Evolutionary conservation across 2,329 filamentous ascomycete species (phyloP).

Genomic region (Teratosphaeria viscida): DNA sequence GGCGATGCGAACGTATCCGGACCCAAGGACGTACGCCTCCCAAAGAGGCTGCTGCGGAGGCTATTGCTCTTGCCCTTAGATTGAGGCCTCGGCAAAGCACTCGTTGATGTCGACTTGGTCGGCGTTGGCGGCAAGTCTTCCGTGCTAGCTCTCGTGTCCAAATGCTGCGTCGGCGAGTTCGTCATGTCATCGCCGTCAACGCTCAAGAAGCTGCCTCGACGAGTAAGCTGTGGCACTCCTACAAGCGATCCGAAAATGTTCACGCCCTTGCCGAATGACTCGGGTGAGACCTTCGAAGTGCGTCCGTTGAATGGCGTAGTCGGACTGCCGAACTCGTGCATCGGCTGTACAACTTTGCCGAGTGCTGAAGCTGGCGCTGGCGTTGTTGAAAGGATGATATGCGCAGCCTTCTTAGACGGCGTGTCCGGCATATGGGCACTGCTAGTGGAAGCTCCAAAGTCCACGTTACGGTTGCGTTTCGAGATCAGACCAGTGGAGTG

Average conservation of each 20-base stretch:
- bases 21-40: conserved; percentile 35
- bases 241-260: conserved; percentile 52
- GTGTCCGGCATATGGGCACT: conserved; percentile 79
- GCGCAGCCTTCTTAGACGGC: conserved; percentile 84
- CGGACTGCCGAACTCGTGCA: conserved; percentile 67
- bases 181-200: conserved; percentile 66
- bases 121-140: conserved; percentile 90
- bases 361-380: conserved; percentile 46
- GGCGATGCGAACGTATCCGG: conserved; percentile 38
- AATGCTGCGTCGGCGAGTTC: conserved; percentile 44
- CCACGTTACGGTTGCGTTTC: conserved; percentile 73
- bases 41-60: conserved; percentile 40
- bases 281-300: conserved; percentile 50
- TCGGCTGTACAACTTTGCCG: conserved; percentile 51
- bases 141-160: conserved; percentile 46
- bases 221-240: conserved; percentile 38
- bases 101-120: conserved; percentile 58
- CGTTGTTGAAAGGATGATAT: conserved; percentile 48
- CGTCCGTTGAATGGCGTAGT: conserved; percentile 68
- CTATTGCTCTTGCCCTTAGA: conserved; percentile 44
- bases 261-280: conserved; percentile 55
- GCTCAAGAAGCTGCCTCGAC: conserved; percentile 65
- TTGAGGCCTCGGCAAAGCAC: conserved; percentile 23
- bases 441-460: conserved; percentile 47
- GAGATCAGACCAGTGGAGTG: conserved; percentile 91